A percentile compares a stretch with the other conserved stretches of the same genome.
These are phyloP conservation scores for Antitrichia curtipendula DNA, from an alignment of 225 moss, liverwort and hornwort species.

Conservation along the genomic window DNA sequence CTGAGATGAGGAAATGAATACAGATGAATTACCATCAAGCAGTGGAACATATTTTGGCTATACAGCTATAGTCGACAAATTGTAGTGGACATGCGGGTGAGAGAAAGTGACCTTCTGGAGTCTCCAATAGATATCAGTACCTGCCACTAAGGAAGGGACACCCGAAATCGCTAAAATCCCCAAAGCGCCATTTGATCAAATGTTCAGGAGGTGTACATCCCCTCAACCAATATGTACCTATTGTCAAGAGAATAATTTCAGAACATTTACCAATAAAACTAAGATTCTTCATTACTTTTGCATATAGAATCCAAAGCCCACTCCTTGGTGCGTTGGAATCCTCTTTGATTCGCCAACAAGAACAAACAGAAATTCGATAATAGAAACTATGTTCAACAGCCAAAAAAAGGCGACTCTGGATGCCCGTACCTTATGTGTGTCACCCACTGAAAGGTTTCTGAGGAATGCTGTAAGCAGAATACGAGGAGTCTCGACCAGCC, in stretches of 20 bases:
- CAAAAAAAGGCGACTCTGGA: not conserved
- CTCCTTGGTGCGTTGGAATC: not conserved
- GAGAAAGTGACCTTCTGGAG: not conserved
- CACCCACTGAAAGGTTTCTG: not conserved
- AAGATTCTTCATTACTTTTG: not conserved
- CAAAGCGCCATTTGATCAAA: not conserved
- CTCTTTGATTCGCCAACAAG: not conserved
- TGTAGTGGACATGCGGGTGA: not conserved
- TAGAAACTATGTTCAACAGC: not conserved
- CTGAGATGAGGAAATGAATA: not conserved
- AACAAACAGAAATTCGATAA: not conserved
- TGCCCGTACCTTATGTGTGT: not conserved
- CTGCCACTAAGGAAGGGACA: not conserved
- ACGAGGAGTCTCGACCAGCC: slow-evolving; percentile 43
- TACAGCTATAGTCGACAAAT: slow-evolving; percentile 12
- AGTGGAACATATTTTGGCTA: not conserved
- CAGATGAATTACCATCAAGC: not conserved
- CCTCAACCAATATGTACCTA: not conserved
- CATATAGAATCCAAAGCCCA: not conserved
- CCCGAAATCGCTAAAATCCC: not conserved
- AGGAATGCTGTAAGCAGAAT: slow-evolving; percentile 55
- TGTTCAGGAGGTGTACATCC: not conserved
- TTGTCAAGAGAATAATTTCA: not conserved
- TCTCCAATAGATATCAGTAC: not conserved
- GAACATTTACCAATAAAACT: not conserved